Conservation (phyloP, 2,329 filamentous ascomycete species). For the Penicillium sp. region DNA sequence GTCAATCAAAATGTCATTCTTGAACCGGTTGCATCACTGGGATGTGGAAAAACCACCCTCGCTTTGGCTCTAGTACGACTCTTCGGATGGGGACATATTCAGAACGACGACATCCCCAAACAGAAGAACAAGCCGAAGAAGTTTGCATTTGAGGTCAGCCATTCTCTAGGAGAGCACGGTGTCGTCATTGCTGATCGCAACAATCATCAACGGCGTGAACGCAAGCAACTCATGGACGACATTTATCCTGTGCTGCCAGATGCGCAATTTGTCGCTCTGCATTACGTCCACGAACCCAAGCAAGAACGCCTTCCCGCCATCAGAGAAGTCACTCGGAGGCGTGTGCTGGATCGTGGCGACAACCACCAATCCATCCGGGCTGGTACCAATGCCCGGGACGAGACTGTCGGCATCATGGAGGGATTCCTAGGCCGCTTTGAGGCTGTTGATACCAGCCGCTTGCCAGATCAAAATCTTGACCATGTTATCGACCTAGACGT, state of each 20-base stretch:
- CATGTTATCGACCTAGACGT: conserved; percentile 81
- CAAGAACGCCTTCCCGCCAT: conserved; percentile 66
- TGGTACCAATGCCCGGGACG: conserved; percentile 64
- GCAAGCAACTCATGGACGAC: conserved; percentile 82
- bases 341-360: conserved; percentile 82
- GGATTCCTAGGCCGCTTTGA: conserved; percentile 88
- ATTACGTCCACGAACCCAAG: conserved; percentile 75
- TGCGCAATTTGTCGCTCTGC: conserved; percentile 76
- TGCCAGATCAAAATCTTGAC: conserved; percentile 82
- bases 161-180: conserved; percentile 61
- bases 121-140: conserved; percentile 70
- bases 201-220: conserved; percentile 85
- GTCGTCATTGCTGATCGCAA: conserved; percentile 92
- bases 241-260: conserved; percentile 61
- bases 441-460: conserved; percentile 62
- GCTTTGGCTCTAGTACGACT: conserved; percentile 77
- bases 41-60: conserved; percentile 94
- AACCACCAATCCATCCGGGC: conserved; percentile 98
- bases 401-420: conserved; percentile 90
- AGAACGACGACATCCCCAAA: conserved; percentile 92
- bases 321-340: conserved; percentile 69
- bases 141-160: conserved; percentile 71
- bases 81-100: conserved; percentile 88
- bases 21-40: conserved; percentile 89
- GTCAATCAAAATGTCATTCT: conserved; percentile 71